Evolutionary conservation across 2,329 filamentous ascomycete genomes (phyloP).

Genomic region (Fusarium papillatum): DNA sequence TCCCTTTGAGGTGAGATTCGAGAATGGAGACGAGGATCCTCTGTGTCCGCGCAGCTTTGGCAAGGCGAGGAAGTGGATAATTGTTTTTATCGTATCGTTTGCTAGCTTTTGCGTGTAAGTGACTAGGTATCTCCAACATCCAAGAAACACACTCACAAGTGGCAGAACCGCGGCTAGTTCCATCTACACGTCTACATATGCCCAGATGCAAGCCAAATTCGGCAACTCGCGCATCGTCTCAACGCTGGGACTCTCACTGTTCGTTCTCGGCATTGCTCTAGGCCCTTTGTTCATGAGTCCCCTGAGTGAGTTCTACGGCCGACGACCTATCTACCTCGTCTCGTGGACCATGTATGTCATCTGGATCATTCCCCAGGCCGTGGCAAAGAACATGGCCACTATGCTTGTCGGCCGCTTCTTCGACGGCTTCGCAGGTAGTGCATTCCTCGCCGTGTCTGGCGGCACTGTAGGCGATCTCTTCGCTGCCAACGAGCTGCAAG

Average conservation of each 20-base stretch:
- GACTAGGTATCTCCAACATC: background rate
- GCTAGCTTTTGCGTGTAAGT: constrained; percentile 89
- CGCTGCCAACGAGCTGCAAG: constrained; percentile 74
- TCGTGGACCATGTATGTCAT: constrained; percentile 83
- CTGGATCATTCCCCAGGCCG: constrained; percentile 85
- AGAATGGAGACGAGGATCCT: constrained; percentile 79
- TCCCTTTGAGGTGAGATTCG: constrained; percentile 80
- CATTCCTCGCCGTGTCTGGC: constrained; percentile 81
- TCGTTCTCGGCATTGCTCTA: constrained; percentile 80
- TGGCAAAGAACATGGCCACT: constrained; percentile 85
- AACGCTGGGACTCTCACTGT: constrained; percentile 85
- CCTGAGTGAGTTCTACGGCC: constrained; percentile 84
- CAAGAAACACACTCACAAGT: background rate
- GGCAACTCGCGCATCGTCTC: constrained; percentile 78
- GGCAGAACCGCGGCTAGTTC: constrained; percentile 84
- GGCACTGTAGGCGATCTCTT: constrained; percentile 90
- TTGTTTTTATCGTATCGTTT: constrained; percentile 80
- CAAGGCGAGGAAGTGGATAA: constrained; percentile 80
- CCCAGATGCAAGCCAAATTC: constrained; percentile 82
- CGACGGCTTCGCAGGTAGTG: constrained; percentile 77
- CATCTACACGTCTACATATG: constrained; percentile 90
- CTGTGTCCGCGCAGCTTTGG: constrained; percentile 80
- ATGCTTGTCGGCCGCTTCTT: constrained; percentile 86
- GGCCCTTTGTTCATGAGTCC: constrained; percentile 75
- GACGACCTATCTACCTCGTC: constrained; percentile 83